A percentile compares a stretch with the other conserved stretches of the same genome.
Conservation (phyloP, 192 early-diverging fungal genomes). For the Backusella psychrophila region DNA sequence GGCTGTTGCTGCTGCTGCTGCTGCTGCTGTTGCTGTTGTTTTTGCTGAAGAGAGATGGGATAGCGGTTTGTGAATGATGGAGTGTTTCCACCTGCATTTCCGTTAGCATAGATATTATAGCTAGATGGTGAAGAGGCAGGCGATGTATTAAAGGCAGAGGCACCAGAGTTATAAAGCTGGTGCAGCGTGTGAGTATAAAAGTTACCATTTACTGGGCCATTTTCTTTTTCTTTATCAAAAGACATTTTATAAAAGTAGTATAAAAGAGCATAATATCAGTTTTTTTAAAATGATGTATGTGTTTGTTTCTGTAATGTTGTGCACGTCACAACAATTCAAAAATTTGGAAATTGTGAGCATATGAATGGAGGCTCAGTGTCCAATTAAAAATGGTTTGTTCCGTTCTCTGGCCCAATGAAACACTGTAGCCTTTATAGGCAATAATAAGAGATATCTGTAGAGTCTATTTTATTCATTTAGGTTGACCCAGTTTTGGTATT, state of each 20-base stretch:
- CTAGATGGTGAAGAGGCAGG: conserved; percentile 12
- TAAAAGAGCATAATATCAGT: background rate
- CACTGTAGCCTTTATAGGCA: too few species aligned
- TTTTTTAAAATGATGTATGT: background rate
- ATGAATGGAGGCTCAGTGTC: too few species aligned
- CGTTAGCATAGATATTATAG: conserved; percentile 4
- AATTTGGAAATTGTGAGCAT: too few species aligned
- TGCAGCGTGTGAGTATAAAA: background rate
- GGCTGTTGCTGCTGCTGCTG: conserved; percentile 5
- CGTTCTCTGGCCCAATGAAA: too few species aligned
- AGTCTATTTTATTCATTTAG: too few species aligned
- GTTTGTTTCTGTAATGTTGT: background rate
- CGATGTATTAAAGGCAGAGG: background rate
- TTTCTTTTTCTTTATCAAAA: conserved; percentile 15
- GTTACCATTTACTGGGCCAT: background rate
- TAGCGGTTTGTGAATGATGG: conserved; percentile 3
- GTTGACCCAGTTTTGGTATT: too few species aligned
- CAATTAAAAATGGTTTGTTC: too few species aligned
- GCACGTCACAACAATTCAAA: background rate
- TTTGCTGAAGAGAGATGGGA: background rate
- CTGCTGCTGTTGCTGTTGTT: conserved; percentile 8
- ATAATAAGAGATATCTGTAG: too few species aligned
- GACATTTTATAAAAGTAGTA: conserved; percentile 7
- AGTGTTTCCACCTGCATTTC: background rate
- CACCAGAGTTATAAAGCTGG: conserved; percentile 1